Evolutionary conservation across 2,329 filamentous ascomycete genomes (phyloP).

Genomic region (Aspergillus sp.): DNA sequence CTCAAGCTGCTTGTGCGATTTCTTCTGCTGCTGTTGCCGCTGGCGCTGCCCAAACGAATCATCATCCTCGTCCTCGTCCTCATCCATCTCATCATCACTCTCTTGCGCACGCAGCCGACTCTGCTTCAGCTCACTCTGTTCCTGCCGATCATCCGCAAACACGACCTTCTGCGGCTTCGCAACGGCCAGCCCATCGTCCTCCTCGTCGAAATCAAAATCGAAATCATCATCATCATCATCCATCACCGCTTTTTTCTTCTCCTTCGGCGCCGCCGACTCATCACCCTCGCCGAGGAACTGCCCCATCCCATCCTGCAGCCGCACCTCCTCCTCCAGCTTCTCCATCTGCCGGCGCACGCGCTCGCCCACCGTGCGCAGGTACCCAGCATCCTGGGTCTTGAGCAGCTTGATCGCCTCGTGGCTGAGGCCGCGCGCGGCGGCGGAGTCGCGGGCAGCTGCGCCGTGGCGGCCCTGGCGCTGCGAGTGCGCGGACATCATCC

Average conservation of each 20-base stretch:
- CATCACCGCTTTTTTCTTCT: slow-evolving; percentile 20
- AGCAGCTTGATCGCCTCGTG: slow-evolving; percentile 61
- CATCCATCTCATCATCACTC: slow-evolving; percentile 19
- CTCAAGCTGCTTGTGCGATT: slow-evolving; percentile 44
- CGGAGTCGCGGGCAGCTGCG: slow-evolving; percentile 37
- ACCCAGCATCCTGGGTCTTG: slow-evolving; percentile 64
- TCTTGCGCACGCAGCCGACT: slow-evolving; percentile 17
- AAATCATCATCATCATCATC: slow-evolving; percentile 18
- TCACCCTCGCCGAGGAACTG: slow-evolving; percentile 23
- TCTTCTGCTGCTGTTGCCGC: slow-evolving; percentile 26
- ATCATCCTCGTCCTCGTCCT: slow-evolving; percentile 24
- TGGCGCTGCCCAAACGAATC: slow-evolving; percentile 15
- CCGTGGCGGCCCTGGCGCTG: slow-evolving; percentile 43
- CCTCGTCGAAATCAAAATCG: slow-evolving; percentile 21
- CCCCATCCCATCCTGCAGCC: slow-evolving; percentile 39
- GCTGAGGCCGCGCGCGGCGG: slow-evolving; percentile 40
- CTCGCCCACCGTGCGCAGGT: slow-evolving; percentile 58
- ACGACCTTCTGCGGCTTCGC: slow-evolving; percentile 32
- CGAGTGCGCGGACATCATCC: slow-evolving; percentile 56
- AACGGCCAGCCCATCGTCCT: slow-evolving; percentile 12
- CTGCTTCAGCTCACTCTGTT: slow-evolving; percentile 30
- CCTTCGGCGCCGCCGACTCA: slow-evolving; percentile 15
- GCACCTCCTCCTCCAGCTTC: slow-evolving; percentile 46
- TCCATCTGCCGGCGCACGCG: slow-evolving; percentile 53
- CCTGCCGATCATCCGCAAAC: slow-evolving; percentile 39